A percentile compares a stretch with the other conserved stretches of the same genome.
These are phyloP conservation scores for Karstenula rhodostoma DNA, from an alignment of 2,329 filamentous ascomycete genomes.

Conservation along the genomic window DNA sequence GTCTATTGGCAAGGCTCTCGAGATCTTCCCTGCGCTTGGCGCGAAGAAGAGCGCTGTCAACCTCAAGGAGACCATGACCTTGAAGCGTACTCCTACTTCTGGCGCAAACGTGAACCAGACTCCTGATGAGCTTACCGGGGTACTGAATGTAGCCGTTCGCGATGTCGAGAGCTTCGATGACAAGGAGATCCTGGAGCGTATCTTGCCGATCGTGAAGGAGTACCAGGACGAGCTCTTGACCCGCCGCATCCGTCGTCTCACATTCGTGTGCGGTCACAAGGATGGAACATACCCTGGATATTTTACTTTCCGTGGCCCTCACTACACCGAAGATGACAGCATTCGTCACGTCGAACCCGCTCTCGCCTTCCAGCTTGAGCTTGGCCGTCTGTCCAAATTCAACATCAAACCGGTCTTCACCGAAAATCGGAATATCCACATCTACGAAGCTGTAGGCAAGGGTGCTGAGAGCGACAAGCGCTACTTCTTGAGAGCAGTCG, in stretches of 20 bases:
- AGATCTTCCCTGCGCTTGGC: constrained; percentile 73
- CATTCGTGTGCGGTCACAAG: constrained; percentile 94
- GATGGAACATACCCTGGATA: constrained; percentile 96
- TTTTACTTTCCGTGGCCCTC: constrained; percentile 95
- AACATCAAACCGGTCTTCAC: constrained; percentile 98
- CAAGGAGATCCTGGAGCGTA: constrained; percentile 77
- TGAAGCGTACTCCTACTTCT: constrained; percentile 70
- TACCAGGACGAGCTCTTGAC: constrained; percentile 84
- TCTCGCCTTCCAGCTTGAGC: constrained; percentile 97
- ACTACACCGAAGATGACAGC: constrained; percentile 88
- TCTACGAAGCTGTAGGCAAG: constrained; percentile 97
- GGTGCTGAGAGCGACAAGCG: constrained; percentile 95
- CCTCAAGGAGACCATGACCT: constrained; percentile 55
- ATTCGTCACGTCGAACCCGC: constrained; percentile 98
- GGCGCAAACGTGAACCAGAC: constrained; percentile 55
- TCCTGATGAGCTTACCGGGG: constrained; percentile 84
- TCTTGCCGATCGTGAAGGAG: constrained; percentile 77
- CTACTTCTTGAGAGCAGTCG: constrained; percentile 96
- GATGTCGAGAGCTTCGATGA: constrained; percentile 88
- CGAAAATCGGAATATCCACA: constrained; percentile 98
- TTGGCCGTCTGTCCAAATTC: constrained; percentile 93
- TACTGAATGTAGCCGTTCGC: constrained; percentile 89
- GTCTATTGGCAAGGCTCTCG: constrained; percentile 80
- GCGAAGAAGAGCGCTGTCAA: constrained; percentile 61
- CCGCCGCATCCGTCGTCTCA: constrained; percentile 85